phyloP scores from a whole-genome alignment of 1,284 basidiomycete species.

The Sporisorium reilianum region DNA sequence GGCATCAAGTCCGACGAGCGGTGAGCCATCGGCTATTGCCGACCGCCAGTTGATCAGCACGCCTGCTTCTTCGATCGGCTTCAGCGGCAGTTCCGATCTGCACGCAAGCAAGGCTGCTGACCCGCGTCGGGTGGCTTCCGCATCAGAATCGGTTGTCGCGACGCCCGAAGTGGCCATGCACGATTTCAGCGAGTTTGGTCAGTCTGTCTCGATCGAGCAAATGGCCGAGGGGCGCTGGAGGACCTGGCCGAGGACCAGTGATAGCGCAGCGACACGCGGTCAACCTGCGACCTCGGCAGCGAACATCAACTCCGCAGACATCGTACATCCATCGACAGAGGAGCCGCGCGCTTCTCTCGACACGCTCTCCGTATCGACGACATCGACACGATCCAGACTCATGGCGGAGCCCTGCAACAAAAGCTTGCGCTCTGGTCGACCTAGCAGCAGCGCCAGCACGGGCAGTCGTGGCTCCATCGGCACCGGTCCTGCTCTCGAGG shows the following conservation, averaged over 20 bases:
- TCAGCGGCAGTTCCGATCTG: neutral
- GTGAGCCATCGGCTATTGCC: neutral
- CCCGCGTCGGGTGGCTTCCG: neutral
- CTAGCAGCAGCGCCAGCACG: conserved; percentile 34
- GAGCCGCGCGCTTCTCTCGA: conserved; percentile 15
- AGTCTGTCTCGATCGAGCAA: conserved; percentile 40
- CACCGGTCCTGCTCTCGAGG: conserved; percentile 9
- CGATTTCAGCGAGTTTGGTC: conserved; percentile 46
- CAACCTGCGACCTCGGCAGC: neutral
- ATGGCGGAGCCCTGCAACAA: conserved; percentile 41
- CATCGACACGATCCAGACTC: conserved; percentile 23
- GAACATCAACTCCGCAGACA: neutral
- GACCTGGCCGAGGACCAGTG: conserved; percentile 32
- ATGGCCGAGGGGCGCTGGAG: conserved; percentile 46
- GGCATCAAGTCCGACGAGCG: neutral
- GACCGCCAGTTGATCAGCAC: conserved; percentile 2
- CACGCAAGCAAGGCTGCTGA: neutral
- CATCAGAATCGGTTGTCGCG: neutral
- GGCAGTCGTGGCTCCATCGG: conserved; percentile 29
- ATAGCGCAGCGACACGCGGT: neutral
- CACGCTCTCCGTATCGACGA: conserved; percentile 15
- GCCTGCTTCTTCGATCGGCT: conserved; percentile 26
- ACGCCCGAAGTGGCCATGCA: conserved; percentile 26
- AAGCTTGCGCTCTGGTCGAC: conserved; percentile 24
- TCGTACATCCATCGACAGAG: neutral